Conservation (phyloP, 305 asterid species). For the Andrographis paniculata region DNA sequence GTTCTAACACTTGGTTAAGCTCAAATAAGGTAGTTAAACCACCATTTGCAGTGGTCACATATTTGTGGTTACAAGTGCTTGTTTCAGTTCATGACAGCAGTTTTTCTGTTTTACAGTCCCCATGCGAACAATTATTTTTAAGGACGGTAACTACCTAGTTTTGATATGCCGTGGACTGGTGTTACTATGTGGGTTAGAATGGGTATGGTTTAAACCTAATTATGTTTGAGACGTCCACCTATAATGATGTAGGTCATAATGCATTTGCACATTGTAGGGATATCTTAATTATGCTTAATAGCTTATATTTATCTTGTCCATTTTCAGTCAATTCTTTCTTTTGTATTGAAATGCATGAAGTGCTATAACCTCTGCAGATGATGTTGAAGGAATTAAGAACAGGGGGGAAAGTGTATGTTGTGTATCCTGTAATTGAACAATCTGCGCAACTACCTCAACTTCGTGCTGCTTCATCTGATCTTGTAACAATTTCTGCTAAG, state of each 20-base stretch:
- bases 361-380: conserved; percentile 45
- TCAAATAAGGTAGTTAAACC: neutral
- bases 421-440: conserved; percentile 74
- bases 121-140: neutral
- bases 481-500: conserved; percentile 48
- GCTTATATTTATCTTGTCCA: neutral
- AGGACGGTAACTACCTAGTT: neutral
- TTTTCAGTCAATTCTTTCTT: no score
- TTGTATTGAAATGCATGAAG: no score
- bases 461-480: conserved; percentile 78
- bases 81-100: no score
- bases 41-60: neutral
- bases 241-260: no score
- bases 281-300: neutral
- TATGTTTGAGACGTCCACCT: neutral
- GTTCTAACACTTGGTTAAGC: neutral
- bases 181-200: neutral
- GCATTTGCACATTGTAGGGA: no score
- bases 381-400: conserved; percentile 60
- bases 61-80: neutral
- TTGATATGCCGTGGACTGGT: neutral
- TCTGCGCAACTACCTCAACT: conserved; percentile 91
- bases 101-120: no score
- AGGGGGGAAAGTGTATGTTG: conserved; percentile 83
- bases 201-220: neutral